A percentile compares a stretch with the other conserved stretches of the same genome.
phyloP scores from a whole-genome alignment of 257 asterid genomes.

The Ballota nigra region DNA sequence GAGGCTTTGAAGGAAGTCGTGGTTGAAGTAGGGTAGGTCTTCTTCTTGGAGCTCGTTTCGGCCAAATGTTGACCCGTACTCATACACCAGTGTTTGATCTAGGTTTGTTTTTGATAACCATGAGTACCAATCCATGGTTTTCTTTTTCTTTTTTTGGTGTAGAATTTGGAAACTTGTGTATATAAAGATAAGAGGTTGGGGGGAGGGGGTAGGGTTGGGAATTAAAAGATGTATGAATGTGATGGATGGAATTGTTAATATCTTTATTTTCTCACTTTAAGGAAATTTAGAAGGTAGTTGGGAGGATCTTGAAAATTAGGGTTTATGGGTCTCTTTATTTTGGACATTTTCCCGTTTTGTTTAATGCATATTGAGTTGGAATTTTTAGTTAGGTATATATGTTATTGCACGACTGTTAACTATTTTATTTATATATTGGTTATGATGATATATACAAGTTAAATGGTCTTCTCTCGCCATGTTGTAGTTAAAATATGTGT shows the following conservation, averaged over 20 bases:
- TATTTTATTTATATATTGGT: too few relatives aligned
- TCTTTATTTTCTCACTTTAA: constrained; percentile 16
- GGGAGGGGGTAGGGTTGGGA: constrained; percentile 4
- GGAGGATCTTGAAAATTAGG: constrained; percentile 25
- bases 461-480: too few relatives aligned
- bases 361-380: not conserved
- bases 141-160: not conserved
- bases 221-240: constrained; percentile 25
- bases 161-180: not conserved
- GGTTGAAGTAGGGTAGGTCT: constrained; percentile 65
- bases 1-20: constrained; percentile 74
- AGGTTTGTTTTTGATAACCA: constrained; percentile 69
- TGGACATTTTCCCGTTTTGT: constrained; percentile 2
- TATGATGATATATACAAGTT: too few relatives aligned
- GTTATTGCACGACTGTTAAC: not conserved
- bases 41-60: constrained; percentile 65
- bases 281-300: constrained; percentile 40
- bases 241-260: constrained; percentile 36
- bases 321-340: constrained; percentile 10
- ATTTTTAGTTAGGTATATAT: constrained; percentile 10
- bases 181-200: not conserved
- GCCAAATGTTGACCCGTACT: constrained; percentile 46
- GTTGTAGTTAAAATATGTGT: too few relatives aligned
- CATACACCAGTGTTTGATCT: constrained; percentile 42
- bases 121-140: constrained; percentile 71